Evolutionary conservation across 352 stramenopile species (phyloP).

Genomic region (Blastocystis sp.): DNA sequence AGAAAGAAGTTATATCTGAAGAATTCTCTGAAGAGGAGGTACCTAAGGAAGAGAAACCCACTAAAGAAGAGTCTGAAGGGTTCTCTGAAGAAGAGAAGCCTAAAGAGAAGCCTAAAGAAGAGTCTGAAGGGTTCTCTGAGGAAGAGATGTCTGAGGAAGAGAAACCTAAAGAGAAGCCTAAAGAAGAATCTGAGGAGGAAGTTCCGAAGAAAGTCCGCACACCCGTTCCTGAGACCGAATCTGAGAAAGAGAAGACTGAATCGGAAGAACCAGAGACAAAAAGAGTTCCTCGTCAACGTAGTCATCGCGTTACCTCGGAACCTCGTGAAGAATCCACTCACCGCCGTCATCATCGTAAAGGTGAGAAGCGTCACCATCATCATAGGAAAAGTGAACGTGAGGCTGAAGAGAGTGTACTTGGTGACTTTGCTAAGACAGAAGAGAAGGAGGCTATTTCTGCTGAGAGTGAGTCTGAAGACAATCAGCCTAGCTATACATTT

Average conservation of each 20-base stretch:
- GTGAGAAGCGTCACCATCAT: background rate
- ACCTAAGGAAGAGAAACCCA: background rate
- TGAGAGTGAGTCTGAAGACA: background rate
- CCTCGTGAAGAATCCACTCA: background rate
- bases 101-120: background rate
- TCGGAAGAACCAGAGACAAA: background rate
- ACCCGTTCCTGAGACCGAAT: background rate
- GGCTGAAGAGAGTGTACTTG: slow-evolving; percentile 23
- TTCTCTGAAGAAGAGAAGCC: slow-evolving; percentile 29
- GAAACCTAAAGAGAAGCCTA: background rate
- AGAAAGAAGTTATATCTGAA: background rate
- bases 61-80: background rate
- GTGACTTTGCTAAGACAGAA: slow-evolving; percentile 33
- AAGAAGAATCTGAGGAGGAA: background rate
- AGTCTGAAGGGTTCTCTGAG: background rate
- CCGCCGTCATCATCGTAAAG: background rate
- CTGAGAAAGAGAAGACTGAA: background rate
- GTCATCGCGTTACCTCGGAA: background rate
- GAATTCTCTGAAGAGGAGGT: slow-evolving; percentile 12
- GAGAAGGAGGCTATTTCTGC: slow-evolving; percentile 49
- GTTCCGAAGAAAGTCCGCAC: slow-evolving; percentile 1
- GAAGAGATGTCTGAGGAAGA: background rate
- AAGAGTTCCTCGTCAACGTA: background rate
- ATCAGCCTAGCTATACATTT: slow-evolving; percentile 26
- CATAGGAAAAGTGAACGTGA: slow-evolving; percentile 5